Percentiles rank a stretch among this genome's conserved stretches.
Conservation (phyloP, 495 filamentous ascomycete species). For the Halenospora varia region DNA sequence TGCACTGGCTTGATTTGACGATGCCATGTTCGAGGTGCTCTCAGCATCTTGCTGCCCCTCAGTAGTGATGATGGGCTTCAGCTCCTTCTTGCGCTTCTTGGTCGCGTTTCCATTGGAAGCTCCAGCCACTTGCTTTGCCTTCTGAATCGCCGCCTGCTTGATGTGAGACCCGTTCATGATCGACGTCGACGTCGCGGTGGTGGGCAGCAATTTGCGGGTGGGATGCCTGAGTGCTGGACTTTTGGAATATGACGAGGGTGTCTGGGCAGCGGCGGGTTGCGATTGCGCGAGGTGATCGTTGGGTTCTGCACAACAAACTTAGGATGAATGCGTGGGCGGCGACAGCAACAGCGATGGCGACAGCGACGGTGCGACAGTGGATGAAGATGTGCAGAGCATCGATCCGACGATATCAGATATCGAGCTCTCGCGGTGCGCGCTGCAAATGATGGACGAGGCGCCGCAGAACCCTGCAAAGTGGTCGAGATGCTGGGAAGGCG, state of each 20-base stretch:
- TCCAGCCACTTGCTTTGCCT: constrained; percentile 68
- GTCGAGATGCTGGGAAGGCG: background rate
- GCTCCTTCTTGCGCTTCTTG: constrained; percentile 78
- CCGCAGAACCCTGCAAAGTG: too few species aligned
- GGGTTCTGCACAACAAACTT: too few species aligned
- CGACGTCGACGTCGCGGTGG: constrained; percentile 4
- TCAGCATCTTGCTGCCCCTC: constrained; percentile 42
- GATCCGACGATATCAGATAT: background rate
- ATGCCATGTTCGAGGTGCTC: constrained; percentile 15
- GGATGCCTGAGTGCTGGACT: background rate
- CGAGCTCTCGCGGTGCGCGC: too few species aligned
- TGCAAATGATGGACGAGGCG: too few species aligned
- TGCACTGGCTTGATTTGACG: constrained; percentile 21
- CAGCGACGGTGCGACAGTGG: background rate
- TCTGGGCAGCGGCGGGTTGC: background rate
- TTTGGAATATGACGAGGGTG: background rate
- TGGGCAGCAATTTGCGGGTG: background rate
- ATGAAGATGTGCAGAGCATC: background rate
- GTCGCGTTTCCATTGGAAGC: constrained; percentile 37
- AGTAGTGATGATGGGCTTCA: constrained; percentile 88
- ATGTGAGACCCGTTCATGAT: constrained; percentile 72
- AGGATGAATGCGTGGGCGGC: too few species aligned
- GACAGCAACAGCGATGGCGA: background rate
- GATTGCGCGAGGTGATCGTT: background rate
- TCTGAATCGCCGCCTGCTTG: constrained; percentile 71